Conservation (phyloP, 306 rosid species). For the Sicyos edulis region DNA sequence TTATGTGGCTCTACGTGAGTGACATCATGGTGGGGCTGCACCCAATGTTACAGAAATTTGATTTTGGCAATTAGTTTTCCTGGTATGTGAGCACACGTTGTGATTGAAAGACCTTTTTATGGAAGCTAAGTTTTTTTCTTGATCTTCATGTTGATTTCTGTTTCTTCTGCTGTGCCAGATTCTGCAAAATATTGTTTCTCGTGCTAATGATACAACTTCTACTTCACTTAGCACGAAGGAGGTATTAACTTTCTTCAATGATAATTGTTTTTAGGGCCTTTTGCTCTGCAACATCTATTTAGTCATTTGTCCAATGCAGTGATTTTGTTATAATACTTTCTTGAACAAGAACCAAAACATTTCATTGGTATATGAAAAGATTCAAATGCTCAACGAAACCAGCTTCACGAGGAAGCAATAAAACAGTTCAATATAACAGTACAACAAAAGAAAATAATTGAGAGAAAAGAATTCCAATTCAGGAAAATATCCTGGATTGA, state of each 20-base stretch:
- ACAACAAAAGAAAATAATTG: too few relatives aligned
- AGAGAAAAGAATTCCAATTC: too few relatives aligned
- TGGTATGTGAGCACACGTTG: constrained; percentile 14
- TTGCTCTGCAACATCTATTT: constrained; percentile 12
- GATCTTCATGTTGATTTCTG: background rate
- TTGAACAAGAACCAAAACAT: too few relatives aligned
- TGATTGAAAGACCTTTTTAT: background rate
- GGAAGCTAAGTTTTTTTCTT: background rate
- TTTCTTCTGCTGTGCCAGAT: constrained; percentile 42
- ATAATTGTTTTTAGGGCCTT: background rate
- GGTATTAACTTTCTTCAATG: constrained; percentile 43
- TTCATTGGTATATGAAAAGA: too few relatives aligned
- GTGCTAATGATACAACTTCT: constrained; percentile 71
- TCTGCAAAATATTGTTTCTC: constrained; percentile 84
- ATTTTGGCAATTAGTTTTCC: background rate
- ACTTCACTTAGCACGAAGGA: constrained; percentile 80
- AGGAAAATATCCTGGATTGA: too few relatives aligned
- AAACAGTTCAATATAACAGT: too few relatives aligned
- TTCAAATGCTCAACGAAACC: too few relatives aligned
- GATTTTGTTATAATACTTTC: background rate
- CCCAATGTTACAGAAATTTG: background rate
- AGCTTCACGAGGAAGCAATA: too few relatives aligned
- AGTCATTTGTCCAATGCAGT: background rate
- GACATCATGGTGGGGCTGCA: too few relatives aligned
- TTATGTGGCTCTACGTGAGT: too few relatives aligned